Evolutionary conservation across 2,329 filamentous ascomycete species (phyloP).

Genomic region (Chaetoscypha palmicola): DNA sequence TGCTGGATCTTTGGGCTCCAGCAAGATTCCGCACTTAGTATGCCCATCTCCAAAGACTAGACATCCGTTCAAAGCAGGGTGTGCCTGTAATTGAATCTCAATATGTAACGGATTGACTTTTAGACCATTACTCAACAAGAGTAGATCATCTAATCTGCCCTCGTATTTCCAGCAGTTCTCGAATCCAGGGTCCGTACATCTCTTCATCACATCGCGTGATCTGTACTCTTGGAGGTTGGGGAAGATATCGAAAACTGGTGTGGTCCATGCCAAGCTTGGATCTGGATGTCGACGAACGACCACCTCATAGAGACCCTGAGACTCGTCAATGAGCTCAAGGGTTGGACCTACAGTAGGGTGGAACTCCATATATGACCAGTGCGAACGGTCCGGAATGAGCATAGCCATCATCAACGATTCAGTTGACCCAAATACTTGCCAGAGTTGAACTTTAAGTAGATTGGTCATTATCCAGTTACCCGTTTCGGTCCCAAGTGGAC

Average conservation of each 20-base stretch:
- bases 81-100: constrained; percentile 32
- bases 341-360: constrained; percentile 22
- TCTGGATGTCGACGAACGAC: constrained; percentile 28
- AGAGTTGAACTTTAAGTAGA: constrained; percentile 21
- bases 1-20: constrained; percentile 13
- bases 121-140: constrained; percentile 39
- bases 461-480: constrained; percentile 29
- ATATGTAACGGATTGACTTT: constrained; percentile 39
- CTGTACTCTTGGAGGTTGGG: constrained; percentile 36
- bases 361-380: constrained; percentile 31
- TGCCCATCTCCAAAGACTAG: constrained; percentile 32
- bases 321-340: constrained; percentile 20
- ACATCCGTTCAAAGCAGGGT: constrained; percentile 29
- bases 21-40: constrained; percentile 11
- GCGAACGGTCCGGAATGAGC: constrained; percentile 20
- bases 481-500: constrained; percentile 24
- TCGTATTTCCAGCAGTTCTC: constrained; percentile 32
- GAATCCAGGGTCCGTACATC: constrained; percentile 12
- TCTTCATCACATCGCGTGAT: constrained; percentile 36
- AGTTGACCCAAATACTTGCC: constrained; percentile 29
- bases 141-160: constrained; percentile 35
- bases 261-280: constrained; percentile 21
- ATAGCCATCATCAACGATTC: constrained; percentile 25
- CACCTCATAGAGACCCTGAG: constrained; percentile 30
- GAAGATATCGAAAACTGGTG: constrained; percentile 36